Percentiles rank a stretch among this genome's conserved stretches.
phyloP scores from a whole-genome alignment of 805 yeast species.

The Tetrapisispora iriomotensis region DNA sequence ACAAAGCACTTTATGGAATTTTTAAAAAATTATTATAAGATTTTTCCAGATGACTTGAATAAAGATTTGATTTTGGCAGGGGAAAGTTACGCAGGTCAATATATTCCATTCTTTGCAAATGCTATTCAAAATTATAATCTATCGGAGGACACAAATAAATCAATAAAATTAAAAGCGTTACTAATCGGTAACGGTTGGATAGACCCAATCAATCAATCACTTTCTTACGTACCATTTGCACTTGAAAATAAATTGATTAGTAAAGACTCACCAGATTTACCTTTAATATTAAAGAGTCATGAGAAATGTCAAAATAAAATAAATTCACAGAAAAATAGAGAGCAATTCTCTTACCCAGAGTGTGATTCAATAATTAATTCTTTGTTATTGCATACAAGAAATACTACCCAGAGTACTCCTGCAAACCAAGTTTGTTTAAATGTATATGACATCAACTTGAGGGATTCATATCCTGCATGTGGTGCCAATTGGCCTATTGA shows the following conservation, averaged over 20 bases:
- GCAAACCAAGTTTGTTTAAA: constrained; percentile 52
- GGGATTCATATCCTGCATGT: constrained; percentile 73
- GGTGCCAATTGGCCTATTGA: constrained; percentile 90
- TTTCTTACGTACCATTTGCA: constrained; percentile 68
- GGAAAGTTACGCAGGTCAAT: constrained; percentile 96
- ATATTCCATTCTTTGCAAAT: constrained; percentile 77
- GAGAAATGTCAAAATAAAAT: constrained; percentile 52
- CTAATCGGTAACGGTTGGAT: constrained; percentile 93
- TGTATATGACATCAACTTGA: constrained; percentile 68
- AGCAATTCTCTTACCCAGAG: constrained; percentile 25
- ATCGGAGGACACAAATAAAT: constrained; percentile 3
- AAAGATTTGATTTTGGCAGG: constrained; percentile 78
- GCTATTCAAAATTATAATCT: constrained; percentile 43
- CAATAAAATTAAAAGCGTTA: constrained; percentile 48
- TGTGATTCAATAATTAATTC: constrained; percentile 32
- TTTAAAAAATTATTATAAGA: constrained; percentile 50
- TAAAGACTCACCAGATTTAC: constrained; percentile 32
- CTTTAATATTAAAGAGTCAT: constrained; percentile 38
- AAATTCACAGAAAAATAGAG: constrained; percentile 14
- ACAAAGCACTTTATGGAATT: constrained; percentile 56
- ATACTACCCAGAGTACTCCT: constrained; percentile 15
- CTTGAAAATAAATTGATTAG: constrained; percentile 47
- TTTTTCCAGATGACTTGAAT: constrained; percentile 60
- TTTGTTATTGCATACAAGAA: constrained; percentile 24
- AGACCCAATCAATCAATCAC: constrained; percentile 75